Base-by-base conservation (phyloP, 2,329 filamentous ascomycete species). In the Arthroderma uncinatum region DNA sequence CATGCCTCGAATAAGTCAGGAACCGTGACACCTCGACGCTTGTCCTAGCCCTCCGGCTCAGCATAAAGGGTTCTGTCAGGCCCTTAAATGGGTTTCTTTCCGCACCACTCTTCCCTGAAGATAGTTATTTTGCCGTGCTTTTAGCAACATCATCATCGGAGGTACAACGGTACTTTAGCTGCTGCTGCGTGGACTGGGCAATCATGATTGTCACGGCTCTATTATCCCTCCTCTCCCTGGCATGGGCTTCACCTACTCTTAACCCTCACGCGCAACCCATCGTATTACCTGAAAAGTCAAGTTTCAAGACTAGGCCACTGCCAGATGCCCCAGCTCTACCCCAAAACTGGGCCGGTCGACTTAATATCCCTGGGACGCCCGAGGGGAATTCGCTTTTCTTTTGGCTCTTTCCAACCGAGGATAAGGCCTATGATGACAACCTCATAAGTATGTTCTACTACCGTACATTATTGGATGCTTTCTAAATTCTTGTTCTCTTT, bases 301-400 rank as follows among this genome's bases (percentile, higher is more conserved):
- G 58, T 16, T 70, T 69, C 28, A 48, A 66, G 58, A 66, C 72
- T 34, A 62, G 58, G 37, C 63, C 62, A 6, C 58, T 72, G 33
- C 70, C 69, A 12, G 64, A 64, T 48, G 61, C 60, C 53, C 64
- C 66, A 19, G 25, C 59, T 23, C 55, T 71, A 30, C 66, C 66
- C 54, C 40, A 60, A 28, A 72, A 66, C 58, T 71, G 68, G 70
- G 67, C 70, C 58, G 69, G 70, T 23, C 64, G 66, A 30, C 57
- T 72, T 36, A 62, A 64, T 19, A 63, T 71, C 23, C 68, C 68
- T 2, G 64, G 62, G 5, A 58, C 59, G 6, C 54, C 63, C 10
- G 40, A 61, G 9, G 69, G 66, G 14, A 70, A 70, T 48, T 58
- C 65, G 9, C 59, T 71, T 14, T 73, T 73, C 56, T 73, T 72